Conservation (phyloP, 768 basidiomycete genomes). For the Phlegmacium glaucopus region DNA sequence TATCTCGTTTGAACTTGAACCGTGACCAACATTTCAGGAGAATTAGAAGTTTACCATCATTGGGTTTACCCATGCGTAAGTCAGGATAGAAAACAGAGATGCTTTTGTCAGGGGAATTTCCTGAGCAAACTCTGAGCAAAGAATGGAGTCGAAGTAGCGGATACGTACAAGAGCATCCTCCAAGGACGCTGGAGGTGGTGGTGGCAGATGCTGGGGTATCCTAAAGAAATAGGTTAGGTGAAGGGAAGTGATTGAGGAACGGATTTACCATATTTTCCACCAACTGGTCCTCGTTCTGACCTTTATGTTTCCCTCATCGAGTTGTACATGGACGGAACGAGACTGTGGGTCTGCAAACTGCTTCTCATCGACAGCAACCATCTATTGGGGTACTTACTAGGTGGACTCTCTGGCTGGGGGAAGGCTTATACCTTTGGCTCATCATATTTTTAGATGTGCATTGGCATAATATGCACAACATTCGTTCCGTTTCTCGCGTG, state of each 20-base stretch:
- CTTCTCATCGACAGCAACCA: neutral
- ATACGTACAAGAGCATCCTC: constrained; percentile 47
- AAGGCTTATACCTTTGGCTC: neutral
- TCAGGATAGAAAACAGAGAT: constrained; percentile 55
- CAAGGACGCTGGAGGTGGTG: constrained; percentile 50
- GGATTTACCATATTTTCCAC: constrained; percentile 55
- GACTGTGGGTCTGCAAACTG: neutral
- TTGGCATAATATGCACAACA: too few species aligned
- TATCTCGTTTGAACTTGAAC: neutral
- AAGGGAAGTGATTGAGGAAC: neutral
- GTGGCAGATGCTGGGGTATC: constrained; percentile 58
- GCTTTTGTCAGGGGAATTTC: constrained; percentile 58
- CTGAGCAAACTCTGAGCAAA: constrained; percentile 17
- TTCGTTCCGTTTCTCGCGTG: too few species aligned
- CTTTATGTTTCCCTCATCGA: constrained; percentile 38
- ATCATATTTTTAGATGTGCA: neutral
- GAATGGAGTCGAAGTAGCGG: neutral
- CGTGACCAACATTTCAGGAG: neutral
- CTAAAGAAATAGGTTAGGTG: constrained; percentile 23
- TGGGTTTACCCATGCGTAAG: constrained; percentile 64
- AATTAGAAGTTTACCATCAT: constrained; percentile 38
- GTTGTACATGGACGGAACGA: constrained; percentile 24
- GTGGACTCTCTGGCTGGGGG: too few species aligned
- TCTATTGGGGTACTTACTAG: neutral
- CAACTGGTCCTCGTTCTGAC: constrained; percentile 42